Evolutionary conservation across 768 basidiomycete species (phyloP).

Genomic region (Chlorophyllum brunneum): DNA sequence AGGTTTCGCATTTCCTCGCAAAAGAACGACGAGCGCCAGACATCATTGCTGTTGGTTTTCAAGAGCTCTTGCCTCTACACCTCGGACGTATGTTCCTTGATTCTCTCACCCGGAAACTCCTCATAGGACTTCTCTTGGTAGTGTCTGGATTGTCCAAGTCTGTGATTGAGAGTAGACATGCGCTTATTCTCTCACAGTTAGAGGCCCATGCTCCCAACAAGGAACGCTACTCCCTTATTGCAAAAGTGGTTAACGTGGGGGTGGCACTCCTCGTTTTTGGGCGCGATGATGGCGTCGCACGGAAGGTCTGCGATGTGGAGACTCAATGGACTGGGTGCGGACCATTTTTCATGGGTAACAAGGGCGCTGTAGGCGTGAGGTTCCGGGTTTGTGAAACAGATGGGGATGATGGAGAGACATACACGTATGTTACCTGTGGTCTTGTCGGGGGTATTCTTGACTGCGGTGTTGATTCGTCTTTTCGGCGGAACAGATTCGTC

Average conservation of each 20-base stretch:
- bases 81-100: constrained; percentile 64
- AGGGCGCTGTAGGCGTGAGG: constrained; percentile 88
- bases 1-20: constrained; percentile 69
- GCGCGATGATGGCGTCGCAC: constrained; percentile 61
- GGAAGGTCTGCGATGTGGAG: constrained; percentile 59
- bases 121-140: constrained; percentile 24
- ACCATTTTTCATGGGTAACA: constrained; percentile 84
- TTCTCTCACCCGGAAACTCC: background rate
- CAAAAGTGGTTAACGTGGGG: constrained; percentile 80
- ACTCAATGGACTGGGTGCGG: constrained; percentile 75
- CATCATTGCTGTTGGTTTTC: constrained; percentile 88
- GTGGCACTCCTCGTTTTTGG: constrained; percentile 88
- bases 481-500: constrained; percentile 61
- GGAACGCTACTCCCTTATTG: constrained; percentile 74
- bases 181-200: constrained; percentile 71
- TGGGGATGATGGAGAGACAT: constrained; percentile 63
- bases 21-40: constrained; percentile 68
- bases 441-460: background rate
- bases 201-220: constrained; percentile 67
- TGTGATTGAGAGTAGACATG: constrained; percentile 65
- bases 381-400: constrained; percentile 64
- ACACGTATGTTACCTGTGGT: constrained; percentile 60
- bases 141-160: constrained; percentile 74
- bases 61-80: constrained; percentile 89
- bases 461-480: background rate